phyloP scores from a whole-genome alignment of 352 stramenopile species.

The Phytophthora sojae region DNA sequence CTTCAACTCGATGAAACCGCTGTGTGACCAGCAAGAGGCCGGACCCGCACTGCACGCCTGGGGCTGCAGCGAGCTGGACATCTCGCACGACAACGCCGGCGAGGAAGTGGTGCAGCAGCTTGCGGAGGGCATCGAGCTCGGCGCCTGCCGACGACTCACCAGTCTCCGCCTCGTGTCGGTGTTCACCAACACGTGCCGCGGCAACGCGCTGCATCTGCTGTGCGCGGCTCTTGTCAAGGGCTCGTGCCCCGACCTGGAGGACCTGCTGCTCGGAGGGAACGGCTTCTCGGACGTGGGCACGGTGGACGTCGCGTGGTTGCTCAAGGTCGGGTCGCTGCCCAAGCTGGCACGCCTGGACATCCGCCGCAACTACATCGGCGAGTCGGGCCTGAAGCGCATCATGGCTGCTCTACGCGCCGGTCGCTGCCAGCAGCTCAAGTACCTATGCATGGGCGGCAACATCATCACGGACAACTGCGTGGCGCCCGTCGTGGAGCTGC shows the following conservation, averaged over 20 bases:
- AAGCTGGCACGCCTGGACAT: slow-evolving; percentile 78
- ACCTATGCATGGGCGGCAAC: slow-evolving; percentile 87
- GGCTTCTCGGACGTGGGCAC: slow-evolving; percentile 80
- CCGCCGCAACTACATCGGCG: slow-evolving; percentile 84
- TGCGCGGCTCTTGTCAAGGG: slow-evolving; percentile 74
- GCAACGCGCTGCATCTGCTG: slow-evolving; percentile 73
- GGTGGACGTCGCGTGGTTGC: slow-evolving; percentile 73
- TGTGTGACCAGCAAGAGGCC: slow-evolving; percentile 59
- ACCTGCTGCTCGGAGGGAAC: slow-evolving; percentile 78
- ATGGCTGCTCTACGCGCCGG: slow-evolving; percentile 66
- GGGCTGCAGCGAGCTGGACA: slow-evolving; percentile 81
- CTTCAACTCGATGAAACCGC: slow-evolving; percentile 62
- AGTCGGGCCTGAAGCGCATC: slow-evolving; percentile 77
- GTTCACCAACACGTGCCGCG: slow-evolving; percentile 82
- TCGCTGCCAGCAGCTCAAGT: slow-evolving; percentile 71
- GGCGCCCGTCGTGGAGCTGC: slow-evolving; percentile 65
- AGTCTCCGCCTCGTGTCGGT: slow-evolving; percentile 74
- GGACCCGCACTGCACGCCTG: slow-evolving; percentile 73
- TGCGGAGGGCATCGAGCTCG: slow-evolving; percentile 70
- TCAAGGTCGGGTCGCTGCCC: slow-evolving; percentile 69
- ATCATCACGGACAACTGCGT: slow-evolving; percentile 88
- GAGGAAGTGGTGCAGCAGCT: slow-evolving; percentile 73
- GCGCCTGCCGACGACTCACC: slow-evolving; percentile 63
- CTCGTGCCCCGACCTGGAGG: slow-evolving; percentile 65
- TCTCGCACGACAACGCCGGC: slow-evolving; percentile 78